phyloP scores from a whole-genome alignment of 2,329 filamentous ascomycete species.

The Fusarium camptoceras region DNA sequence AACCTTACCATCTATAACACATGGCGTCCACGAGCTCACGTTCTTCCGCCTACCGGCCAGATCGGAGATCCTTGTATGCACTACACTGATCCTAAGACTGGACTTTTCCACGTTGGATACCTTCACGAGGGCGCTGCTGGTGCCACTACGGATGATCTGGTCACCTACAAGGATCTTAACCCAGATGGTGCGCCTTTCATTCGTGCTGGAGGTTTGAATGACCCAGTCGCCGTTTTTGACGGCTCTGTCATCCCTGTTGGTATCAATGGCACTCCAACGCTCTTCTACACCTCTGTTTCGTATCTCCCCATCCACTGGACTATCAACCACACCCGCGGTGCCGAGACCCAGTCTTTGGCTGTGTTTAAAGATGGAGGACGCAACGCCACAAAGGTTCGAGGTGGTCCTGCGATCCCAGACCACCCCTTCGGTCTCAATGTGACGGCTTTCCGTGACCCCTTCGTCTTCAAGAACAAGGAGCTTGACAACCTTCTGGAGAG shows the following conservation, averaged over 20 bases:
- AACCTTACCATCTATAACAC: slow-evolving; percentile 52
- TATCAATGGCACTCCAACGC: slow-evolving; percentile 57
- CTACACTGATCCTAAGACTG: slow-evolving; percentile 57
- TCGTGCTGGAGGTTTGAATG: slow-evolving; percentile 50
- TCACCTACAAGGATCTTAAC: slow-evolving; percentile 54
- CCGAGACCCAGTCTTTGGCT: slow-evolving; percentile 59
- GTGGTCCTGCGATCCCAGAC: slow-evolving; percentile 37
- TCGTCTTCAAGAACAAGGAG: slow-evolving; percentile 38
- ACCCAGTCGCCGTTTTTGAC: slow-evolving; percentile 55
- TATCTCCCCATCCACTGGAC: slow-evolving; percentile 60
- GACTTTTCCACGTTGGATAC: slow-evolving; percentile 59
- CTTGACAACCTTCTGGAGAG: slow-evolving; percentile 37
- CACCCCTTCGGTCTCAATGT: slow-evolving; percentile 42
- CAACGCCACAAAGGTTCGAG: slow-evolving; percentile 41
- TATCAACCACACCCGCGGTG: slow-evolving; percentile 57
- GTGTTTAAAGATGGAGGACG: slow-evolving; percentile 53
- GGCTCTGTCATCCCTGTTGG: slow-evolving; percentile 58
- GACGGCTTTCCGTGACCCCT: slow-evolving; percentile 43
- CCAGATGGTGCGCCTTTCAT: slow-evolving; percentile 57
- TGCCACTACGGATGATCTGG: slow-evolving; percentile 56
- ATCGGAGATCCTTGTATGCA: slow-evolving; percentile 60
- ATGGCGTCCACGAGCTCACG: slow-evolving; percentile 53
- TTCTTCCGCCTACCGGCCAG: slow-evolving; percentile 54
- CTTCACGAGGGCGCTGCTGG: slow-evolving; percentile 53
- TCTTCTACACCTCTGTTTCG: slow-evolving; percentile 59